These are phyloP conservation scores for Phaeosphaeria sp. DNA, from an alignment of 2,329 filamentous ascomycete species.

Conservation along the genomic window DNA sequence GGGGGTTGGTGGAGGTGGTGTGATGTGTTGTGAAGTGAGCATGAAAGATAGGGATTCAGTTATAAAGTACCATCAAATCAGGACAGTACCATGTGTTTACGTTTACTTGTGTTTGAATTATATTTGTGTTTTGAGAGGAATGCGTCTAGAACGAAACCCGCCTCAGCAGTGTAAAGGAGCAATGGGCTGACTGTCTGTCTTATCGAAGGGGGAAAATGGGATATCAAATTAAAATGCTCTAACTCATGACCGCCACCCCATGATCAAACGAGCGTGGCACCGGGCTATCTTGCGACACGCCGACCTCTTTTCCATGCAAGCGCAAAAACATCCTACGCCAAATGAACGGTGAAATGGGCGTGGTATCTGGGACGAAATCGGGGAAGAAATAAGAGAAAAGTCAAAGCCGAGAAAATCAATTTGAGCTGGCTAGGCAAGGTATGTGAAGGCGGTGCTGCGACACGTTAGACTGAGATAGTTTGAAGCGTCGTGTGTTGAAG, in stretches of 20 bases:
- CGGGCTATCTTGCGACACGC: slow-evolving; percentile 11
- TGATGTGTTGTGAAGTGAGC: too few relatives aligned
- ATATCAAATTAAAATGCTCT: slow-evolving; percentile 33
- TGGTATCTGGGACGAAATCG: slow-evolving; percentile 22
- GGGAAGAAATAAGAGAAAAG: slow-evolving; percentile 2
- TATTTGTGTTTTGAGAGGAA: neutral
- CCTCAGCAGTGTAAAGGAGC: neutral
- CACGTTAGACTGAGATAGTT: slow-evolving; percentile 20
- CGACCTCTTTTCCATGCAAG: slow-evolving; percentile 12
- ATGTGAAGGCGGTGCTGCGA: slow-evolving; percentile 38
- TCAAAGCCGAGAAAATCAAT: neutral
- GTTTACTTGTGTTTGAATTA: too few relatives aligned
- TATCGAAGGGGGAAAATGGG: neutral
- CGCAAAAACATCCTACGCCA: slow-evolving; percentile 16
- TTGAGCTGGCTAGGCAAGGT: slow-evolving; percentile 24
- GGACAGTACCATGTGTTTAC: too few relatives aligned
- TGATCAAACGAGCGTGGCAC: slow-evolving; percentile 21
- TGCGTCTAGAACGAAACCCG: neutral
- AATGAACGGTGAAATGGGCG: slow-evolving; percentile 9
- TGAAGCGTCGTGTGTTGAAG: neutral
- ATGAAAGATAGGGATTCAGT: too few relatives aligned
- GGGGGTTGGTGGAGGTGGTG: too few relatives aligned
- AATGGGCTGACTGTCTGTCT: neutral
- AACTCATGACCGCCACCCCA: slow-evolving; percentile 17
- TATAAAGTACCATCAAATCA: neutral